Conservation (phyloP, 768 basidiomycete species). For the Flagelloscypha sp. region DNA sequence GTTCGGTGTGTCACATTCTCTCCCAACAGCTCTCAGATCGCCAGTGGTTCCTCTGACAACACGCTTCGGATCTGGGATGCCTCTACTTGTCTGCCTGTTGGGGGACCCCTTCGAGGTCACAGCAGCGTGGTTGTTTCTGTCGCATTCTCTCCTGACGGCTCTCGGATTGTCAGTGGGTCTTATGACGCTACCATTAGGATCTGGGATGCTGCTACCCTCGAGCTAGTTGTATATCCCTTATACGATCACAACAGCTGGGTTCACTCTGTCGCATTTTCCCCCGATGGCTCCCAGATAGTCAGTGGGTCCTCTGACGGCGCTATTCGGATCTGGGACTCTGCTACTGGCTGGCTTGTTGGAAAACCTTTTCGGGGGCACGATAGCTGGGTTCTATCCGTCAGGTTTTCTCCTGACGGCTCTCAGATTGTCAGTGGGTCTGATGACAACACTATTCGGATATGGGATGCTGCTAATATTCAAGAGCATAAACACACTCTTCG, state of each 20-base stretch:
- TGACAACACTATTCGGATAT: conserved; percentile 12
- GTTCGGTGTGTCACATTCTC: too few relatives aligned
- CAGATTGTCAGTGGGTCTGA: conserved; percentile 13
- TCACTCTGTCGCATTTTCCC: conserved; percentile 8
- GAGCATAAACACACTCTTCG: too few relatives aligned
- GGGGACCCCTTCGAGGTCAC: too few relatives aligned
- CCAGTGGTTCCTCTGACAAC: too few relatives aligned
- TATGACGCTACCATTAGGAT: too few relatives aligned
- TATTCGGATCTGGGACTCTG: conserved; percentile 8
- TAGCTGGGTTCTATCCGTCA: conserved; percentile 7
- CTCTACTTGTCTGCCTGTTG: too few relatives aligned
- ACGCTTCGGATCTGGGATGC: too few relatives aligned
- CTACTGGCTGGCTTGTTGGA: conserved; percentile 5
- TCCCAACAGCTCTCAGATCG: too few relatives aligned
- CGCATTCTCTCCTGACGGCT: too few relatives aligned
- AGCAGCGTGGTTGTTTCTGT: too few relatives aligned
- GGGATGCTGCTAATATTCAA: conserved; percentile 9
- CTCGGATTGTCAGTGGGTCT: too few relatives aligned
- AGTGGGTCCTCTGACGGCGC: conserved; percentile 7
- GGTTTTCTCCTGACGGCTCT: conserved; percentile 13
- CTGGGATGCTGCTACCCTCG: too few relatives aligned
- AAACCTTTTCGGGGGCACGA: conserved; percentile 13
- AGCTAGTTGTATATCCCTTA: background rate
- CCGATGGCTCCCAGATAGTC: conserved; percentile 7
- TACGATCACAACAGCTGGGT: background rate